Evolutionary conservation across 1,284 basidiomycete genomes (phyloP), one percentile per base, ranked within the genome.

Genomic region (Gymnopus androsaceus): DNA sequence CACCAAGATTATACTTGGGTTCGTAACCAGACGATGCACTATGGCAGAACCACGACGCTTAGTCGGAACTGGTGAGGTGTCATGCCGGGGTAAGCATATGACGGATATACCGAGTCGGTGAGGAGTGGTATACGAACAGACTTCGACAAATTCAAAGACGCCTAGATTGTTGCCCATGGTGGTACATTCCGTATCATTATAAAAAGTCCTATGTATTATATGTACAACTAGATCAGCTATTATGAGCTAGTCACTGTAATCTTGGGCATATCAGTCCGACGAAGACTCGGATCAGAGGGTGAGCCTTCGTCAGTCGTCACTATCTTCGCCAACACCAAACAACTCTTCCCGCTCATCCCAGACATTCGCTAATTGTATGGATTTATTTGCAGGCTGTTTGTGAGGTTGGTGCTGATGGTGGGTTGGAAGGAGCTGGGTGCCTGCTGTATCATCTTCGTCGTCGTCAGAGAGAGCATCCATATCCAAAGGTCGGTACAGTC

Each of bases 321-420:
- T 83, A 49, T 82, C 81, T 15, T 73, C 79, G 5, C 87, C 89
- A 56, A 90, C 77, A 33, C 76, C 85, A 66, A 92, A 92, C 36
- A 89, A 59, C 55, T 90, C 90, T 68, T 92, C 88, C 17, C 83
- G 77, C 63, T 89, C 87, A 61, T 91, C 86, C 88, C 88, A 90
- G 25, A 90, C 83, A 64, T 92, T 78, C 11, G 77, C 76, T 34
- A 90, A 71, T 21, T 77, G 70, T 42, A 44, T 44, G 12, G 54
- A 51, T 19, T 53, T 53, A 9, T 19, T 36, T 27, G 33, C 27
- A 31, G 25, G 27, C 8, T 15, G 14, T 7, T 48, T 48, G 45
- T 44, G 34, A 28, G 69, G 66, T 64, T 52, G 48, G 55, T 50
- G 72, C 54, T 42, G 72, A 19, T 49, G 67, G 53, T 83, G 77